Evolutionary conservation across 179 eudicot species (phyloP), one percentile per base, ranked within the genome.

Genomic region (Amaranthus tricolor): DNA sequence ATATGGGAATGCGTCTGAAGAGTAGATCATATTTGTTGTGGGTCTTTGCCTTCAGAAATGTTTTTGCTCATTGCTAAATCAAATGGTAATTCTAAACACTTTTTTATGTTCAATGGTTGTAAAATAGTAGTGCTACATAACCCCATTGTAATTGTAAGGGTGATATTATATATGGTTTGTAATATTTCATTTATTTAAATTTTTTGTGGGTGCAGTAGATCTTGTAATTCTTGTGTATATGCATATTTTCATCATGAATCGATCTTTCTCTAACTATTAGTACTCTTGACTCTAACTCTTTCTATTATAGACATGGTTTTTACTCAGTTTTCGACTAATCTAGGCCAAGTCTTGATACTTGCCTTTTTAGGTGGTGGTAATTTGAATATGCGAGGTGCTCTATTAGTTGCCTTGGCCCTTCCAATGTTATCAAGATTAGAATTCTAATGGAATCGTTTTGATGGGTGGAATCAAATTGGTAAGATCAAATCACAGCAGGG

Each of bases 1-100:
- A 75, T 85, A 76, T 51, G 71, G 71, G 49, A 67, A 50, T 50
- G 45, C 49, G 54, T 43, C 17, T 50, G 43, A 67, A 49, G 57
- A 67, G 56, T 67, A 67, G 70, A 15, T 47, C 21, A 5, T 64
- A 61, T 61, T 6, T 14, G 8, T 66, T 13, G 52, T n/a, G 21
- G 6, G 8, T 66, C 16, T 8, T 19, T 66, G 40, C 16, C 1
- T 66, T 48, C 21, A 5, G 1, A 48, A 20, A 9, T 66, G 40
- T 59, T 31, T 19, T 17, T 16, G 51, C 47, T 44, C 50, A 45
- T 21, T n/a, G n/a, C n/a, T n/a, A n/a, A n/a, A n/a, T 64, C 8
- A 44, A 40, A 16, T 64, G 16, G 52, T 44, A 20, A 16, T 48
- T n/a, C n/a, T n/a, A 14, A 17, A 66, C 40, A 8, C 14, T 66